Evolutionary conservation across 2,329 filamentous ascomycete species (phyloP).

Genomic region (Colletotrichum chlorophyti): DNA sequence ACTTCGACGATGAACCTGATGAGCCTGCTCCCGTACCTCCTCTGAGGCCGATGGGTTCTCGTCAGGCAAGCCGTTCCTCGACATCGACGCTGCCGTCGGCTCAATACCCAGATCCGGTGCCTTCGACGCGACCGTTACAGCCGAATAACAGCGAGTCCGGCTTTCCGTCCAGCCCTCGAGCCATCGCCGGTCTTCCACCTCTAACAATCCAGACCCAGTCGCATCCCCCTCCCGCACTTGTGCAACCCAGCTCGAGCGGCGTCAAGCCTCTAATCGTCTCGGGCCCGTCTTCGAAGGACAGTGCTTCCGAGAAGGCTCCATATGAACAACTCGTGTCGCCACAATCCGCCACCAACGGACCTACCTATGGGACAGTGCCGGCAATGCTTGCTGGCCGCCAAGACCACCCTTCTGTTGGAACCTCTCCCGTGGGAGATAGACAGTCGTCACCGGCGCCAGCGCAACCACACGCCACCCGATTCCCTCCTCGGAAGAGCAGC

Average conservation of each 20-base stretch:
- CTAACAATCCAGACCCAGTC: conserved; percentile 39
- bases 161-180: conserved; percentile 33
- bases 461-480: conserved; percentile 46
- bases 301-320: conserved; percentile 20
- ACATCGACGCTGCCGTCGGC: conserved; percentile 25
- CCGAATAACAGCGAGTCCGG: conserved; percentile 9
- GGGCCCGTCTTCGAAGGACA: conserved; percentile 17
- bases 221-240: conserved; percentile 1
- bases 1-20: conserved; percentile 60
- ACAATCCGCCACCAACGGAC: conserved; percentile 26
- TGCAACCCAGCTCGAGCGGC: conserved; percentile 19
- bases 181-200: conserved; percentile 36
- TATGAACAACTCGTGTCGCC: conserved; percentile 32
- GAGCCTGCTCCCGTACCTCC: conserved; percentile 45
- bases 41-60: conserved; percentile 24
- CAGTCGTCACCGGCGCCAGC: conserved; percentile 11
- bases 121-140: conserved; percentile 33
- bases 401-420: conserved; percentile 3
- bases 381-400: conserved; percentile 16
- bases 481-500: conserved; percentile 69
- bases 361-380: background rate
- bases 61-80: conserved; percentile 41
- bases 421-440: conserved; percentile 15
- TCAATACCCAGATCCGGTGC: conserved; percentile 33
- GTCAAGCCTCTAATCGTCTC: background rate